Conservation (phyloP, 345 rosid species). For the Rhodomyrtus tomentosa region DNA sequence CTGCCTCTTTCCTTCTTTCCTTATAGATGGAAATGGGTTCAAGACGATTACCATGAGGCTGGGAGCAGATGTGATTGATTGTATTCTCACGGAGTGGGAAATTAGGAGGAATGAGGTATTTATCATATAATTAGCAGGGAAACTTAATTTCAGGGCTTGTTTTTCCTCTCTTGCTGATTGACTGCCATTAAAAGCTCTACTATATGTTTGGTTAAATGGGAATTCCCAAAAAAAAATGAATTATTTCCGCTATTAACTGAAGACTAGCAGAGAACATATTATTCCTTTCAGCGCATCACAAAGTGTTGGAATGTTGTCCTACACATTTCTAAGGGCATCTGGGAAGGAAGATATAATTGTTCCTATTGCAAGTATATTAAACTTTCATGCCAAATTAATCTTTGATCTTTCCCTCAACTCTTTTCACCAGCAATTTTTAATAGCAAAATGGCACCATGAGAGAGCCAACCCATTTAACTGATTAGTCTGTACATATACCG, state of each 20-base stretch:
- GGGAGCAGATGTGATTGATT: constrained; percentile 74
- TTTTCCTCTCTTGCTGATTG: not conserved
- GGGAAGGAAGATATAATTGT: constrained; percentile 65
- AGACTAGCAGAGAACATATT: not conserved
- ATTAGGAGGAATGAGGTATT: constrained; percentile 30
- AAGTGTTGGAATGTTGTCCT: constrained; percentile 67
- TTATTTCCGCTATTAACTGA: not conserved
- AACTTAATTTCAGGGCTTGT: not conserved
- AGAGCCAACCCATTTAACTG: not conserved
- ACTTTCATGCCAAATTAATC: not conserved
- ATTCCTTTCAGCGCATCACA: constrained; percentile 28
- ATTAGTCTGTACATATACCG: not conserved
- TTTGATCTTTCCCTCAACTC: not conserved
- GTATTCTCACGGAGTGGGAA: constrained; percentile 55
- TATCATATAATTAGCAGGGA: constrained; percentile 1
- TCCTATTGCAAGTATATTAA: constrained; percentile 45
- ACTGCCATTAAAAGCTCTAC: not conserved
- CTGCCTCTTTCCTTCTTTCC: not conserved
- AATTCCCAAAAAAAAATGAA: not conserved
- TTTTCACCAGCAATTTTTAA: not conserved
- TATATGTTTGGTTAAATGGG: not conserved
- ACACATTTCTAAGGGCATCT: constrained; percentile 48
- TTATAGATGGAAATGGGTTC: constrained; percentile 77
- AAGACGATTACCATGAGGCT: constrained; percentile 89
- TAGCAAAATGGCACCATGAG: not conserved